Base-by-base conservation (phyloP, 2,329 filamentous ascomycete species). In the Sporothrix luriei region DNA sequence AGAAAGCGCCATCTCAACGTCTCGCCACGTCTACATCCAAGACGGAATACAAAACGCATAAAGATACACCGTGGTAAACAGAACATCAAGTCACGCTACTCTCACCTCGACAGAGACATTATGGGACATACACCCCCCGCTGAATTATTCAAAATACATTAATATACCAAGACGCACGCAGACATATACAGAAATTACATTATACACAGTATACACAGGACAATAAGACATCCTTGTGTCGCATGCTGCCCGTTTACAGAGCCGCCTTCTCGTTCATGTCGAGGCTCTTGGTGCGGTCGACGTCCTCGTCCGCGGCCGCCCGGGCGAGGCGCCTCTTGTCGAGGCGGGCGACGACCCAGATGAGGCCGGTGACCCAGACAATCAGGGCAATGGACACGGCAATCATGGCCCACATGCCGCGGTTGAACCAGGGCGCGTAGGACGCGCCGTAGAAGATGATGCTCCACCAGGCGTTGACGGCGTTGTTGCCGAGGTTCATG, bases 331-430 rank as follows among this genome's bases (percentile, higher is more conserved):
- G 68, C 11, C 66, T 62, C 52, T 73, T 69, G 11, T 73, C 69
- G 5, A 66, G 68, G 19, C 68, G 66, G 13, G 33, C 40, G 10
- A 81, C 79, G 73, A 84, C 77, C 74, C 81, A 86, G 0, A 84
- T 79, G 54, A 90, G 76, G 1, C 81, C 80, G 0, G 77, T 83
- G 0, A 86, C 87, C 89, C 89, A 91, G 1, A 87, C 73, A 0
- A 81, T 82, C 75, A 91, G 78, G 1, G 84, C 84, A 68, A 90
- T 85, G 26, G 83, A 87, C 9, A 83, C 82, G 1, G 82, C 88
- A 75, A 91, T 89, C 89, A 91, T 91, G 3, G 89, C 88, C 84
- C 86, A 91, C 88, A 91, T 90, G n/a, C 89, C 89, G 70, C 83
- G 82, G 51, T 78, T 87, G 71, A 91, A 91, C 80, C 84, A 85